Evolutionary conservation across 257 asterid genomes (phyloP).

Genomic region (Plantago elongata): DNA sequence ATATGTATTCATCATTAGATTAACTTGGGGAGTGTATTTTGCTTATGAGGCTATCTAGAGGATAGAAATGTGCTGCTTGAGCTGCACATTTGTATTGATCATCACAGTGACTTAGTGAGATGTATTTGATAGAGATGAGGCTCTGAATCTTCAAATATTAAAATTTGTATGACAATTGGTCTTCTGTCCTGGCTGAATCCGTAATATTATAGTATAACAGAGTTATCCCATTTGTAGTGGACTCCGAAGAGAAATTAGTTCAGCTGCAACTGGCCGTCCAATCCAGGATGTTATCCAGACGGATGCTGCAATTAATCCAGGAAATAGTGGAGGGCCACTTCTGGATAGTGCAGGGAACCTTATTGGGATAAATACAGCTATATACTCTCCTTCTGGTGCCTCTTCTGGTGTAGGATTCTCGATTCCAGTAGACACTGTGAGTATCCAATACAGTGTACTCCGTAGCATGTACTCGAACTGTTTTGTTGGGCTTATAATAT

Average conservation of each 20-base stretch:
- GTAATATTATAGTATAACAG: slow-evolving; percentile 7
- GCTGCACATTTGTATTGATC: no score
- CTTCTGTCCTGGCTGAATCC: background rate
- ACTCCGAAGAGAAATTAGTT: slow-evolving; percentile 35
- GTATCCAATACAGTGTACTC: slow-evolving; percentile 14
- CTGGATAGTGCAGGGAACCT: slow-evolving; percentile 95
- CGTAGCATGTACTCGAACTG: background rate
- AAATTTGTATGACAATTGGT: no score
- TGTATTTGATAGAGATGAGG: background rate
- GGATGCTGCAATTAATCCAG: slow-evolving; percentile 99
- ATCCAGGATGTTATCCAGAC: slow-evolving; percentile 98
- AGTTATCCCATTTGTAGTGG: slow-evolving; percentile 46
- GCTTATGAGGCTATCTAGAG: no score
- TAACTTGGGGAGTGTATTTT: no score
- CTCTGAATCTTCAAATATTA: no score
- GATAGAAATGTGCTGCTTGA: no score
- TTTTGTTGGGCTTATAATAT: slow-evolving; percentile 6
- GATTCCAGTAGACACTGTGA: slow-evolving; percentile 97
- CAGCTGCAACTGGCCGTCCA: slow-evolving; percentile 68
- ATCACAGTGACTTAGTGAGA: no score
- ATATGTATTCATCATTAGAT: no score
- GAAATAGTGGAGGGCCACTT: slow-evolving; percentile 99
- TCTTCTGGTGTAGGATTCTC: slow-evolving; percentile 99
- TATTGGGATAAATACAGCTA: slow-evolving; percentile 96
- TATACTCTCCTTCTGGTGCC: slow-evolving; percentile 99